Conservation (phyloP, 2,329 filamentous ascomycete species). For the Huntiella abstrusa region DNA sequence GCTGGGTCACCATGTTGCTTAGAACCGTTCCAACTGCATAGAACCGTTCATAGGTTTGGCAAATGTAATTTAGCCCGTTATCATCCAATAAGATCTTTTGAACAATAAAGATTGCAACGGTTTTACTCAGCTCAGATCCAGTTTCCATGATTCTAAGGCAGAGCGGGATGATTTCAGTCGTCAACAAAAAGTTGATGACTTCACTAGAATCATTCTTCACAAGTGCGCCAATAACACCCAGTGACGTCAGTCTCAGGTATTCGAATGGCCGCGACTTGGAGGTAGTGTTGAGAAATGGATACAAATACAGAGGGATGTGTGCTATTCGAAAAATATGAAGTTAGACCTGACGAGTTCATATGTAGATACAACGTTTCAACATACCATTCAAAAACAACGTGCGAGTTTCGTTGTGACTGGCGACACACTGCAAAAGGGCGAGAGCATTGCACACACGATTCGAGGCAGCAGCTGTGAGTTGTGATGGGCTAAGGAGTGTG, state of each 20-base stretch:
- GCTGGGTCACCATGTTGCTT: slow-evolving; percentile 95
- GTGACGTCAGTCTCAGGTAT: slow-evolving; percentile 84
- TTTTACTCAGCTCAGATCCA: slow-evolving; percentile 94
- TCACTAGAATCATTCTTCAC: slow-evolving; percentile 98
- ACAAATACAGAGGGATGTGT: slow-evolving; percentile 92
- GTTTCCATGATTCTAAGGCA: slow-evolving; percentile 99
- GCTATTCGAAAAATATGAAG: slow-evolving; percentile 30
- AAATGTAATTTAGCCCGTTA: slow-evolving; percentile 93
- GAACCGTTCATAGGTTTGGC: slow-evolving; percentile 94
- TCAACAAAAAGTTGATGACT: slow-evolving; percentile 96
- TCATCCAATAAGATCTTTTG: slow-evolving; percentile 97
- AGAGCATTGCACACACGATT: slow-evolving; percentile 96
- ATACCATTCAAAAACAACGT: slow-evolving; percentile 83
- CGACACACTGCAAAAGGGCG: slow-evolving; percentile 87
- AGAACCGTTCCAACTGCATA: slow-evolving; percentile 94
- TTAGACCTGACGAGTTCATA: neutral
- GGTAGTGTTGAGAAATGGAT: slow-evolving; percentile 95
- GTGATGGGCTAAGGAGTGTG: slow-evolving; percentile 85
- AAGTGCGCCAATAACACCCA: slow-evolving; percentile 88
- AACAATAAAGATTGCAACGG: slow-evolving; percentile 97
- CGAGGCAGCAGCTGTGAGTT: slow-evolving; percentile 89
- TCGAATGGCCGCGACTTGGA: slow-evolving; percentile 96
- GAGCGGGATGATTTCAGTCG: slow-evolving; percentile 93
- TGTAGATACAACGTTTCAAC: slow-evolving; percentile 12
- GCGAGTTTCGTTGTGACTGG: slow-evolving; percentile 89